phyloP scores from a whole-genome alignment of 345 rosid species.

The Rhodomyrtus tomentosa region DNA sequence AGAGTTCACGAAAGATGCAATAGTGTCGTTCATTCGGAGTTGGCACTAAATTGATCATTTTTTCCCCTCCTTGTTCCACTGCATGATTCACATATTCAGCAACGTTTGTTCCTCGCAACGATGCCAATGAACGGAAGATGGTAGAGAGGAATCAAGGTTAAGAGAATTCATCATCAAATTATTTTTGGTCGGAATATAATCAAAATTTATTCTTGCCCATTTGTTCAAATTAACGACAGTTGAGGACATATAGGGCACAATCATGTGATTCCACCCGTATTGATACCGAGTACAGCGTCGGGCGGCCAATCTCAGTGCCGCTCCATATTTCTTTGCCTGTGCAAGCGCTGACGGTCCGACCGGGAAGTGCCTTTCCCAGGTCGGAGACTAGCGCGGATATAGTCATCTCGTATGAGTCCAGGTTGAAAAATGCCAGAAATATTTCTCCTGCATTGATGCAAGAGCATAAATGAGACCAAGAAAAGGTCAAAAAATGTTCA shows the following conservation, averaged over 20 bases:
- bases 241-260: constrained; percentile 49
- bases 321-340: constrained; percentile 55
- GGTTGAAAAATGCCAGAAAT: constrained; percentile 53
- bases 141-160: background rate
- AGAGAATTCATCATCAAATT: background rate
- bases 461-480: background rate
- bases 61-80: background rate
- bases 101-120: background rate
- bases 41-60: no score
- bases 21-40: no score
- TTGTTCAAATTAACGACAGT: constrained; percentile 18
- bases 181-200: background rate
- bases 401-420: constrained; percentile 19
- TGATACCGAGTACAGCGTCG: constrained; percentile 13
- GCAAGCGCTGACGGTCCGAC: constrained; percentile 13
- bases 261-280: constrained; percentile 41
- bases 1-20: no score
- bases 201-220: background rate
- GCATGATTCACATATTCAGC: background rate
- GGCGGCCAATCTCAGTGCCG: constrained; percentile 15
- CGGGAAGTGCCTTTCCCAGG: constrained; percentile 33
- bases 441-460: constrained; percentile 25
- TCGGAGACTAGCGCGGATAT: constrained; percentile 50
- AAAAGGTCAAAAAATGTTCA: background rate
- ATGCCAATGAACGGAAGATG: background rate